These are phyloP conservation scores for Epicoccum nigrum DNA, from an alignment of 2,329 filamentous ascomycete genomes.

Conservation along the genomic window DNA sequence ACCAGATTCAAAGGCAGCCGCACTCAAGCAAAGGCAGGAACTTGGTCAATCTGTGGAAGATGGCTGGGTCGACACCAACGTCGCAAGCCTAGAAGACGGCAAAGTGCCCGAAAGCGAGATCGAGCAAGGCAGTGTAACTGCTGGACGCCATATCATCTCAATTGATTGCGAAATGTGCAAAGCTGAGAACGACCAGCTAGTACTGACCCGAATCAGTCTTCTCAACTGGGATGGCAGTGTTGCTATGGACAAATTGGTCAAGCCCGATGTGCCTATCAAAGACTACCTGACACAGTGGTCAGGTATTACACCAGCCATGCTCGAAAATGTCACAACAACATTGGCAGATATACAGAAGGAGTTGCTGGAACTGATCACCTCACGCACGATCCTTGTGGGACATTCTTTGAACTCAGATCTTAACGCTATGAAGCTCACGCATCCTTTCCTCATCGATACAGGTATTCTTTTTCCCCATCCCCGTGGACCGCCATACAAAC, in stretches of 20 bases:
- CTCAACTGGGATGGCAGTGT: constrained; percentile 83
- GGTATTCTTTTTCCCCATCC: constrained; percentile 89
- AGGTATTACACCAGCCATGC: constrained; percentile 86
- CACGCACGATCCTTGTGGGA: constrained; percentile 75
- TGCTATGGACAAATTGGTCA: constrained; percentile 88
- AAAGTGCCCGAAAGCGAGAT: constrained; percentile 72
- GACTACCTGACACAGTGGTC: constrained; percentile 91
- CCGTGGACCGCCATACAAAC: constrained; percentile 86
- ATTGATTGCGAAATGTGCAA: constrained; percentile 98
- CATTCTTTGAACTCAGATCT: constrained; percentile 86
- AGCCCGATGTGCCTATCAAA: constrained; percentile 83
- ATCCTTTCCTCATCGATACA: constrained; percentile 94
- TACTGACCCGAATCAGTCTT: constrained; percentile 87
- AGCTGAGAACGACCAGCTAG: constrained; percentile 78
- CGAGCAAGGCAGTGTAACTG: constrained; percentile 81
- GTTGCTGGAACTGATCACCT: constrained; percentile 73
- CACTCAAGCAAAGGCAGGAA: constrained; percentile 60
- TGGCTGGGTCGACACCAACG: constrained; percentile 83
- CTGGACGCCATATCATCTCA: constrained; percentile 77
- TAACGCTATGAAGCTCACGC: constrained; percentile 81
- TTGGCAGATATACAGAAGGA: constrained; percentile 81
- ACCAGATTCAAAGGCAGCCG: constrained; percentile 60
- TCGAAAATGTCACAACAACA: constrained; percentile 82
- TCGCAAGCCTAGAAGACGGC: constrained; percentile 70
- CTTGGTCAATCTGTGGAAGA: constrained; percentile 57